Base-by-base conservation (phyloP, 192 early-diverging fungal species). In the Backusella macrospora region DNA sequence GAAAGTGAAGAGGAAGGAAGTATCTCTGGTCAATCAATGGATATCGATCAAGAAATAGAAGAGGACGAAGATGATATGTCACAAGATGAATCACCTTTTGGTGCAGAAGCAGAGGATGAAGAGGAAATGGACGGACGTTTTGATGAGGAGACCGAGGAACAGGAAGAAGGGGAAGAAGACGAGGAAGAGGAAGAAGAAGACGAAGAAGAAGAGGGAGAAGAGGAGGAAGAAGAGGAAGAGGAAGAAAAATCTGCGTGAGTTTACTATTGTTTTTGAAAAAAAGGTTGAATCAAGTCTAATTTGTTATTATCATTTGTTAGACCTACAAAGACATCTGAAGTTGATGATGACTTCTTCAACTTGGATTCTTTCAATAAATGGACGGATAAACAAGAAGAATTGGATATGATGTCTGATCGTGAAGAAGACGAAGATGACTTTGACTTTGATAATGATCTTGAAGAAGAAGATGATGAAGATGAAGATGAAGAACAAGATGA, bases 271-370 rank as follows among this genome's bases (percentile, higher is more conserved):
- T 71, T 73, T 8, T 76, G 77, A 37, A 81, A 78, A 64, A 44
- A 34, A 82, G 79, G 47, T 9, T 5, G 52, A 52, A 21, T 34
- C 29, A 21, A 10, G 26, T 1, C 65, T 64, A 21, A 29, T 7
- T 67, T 65, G 2, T 5, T 23, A 8, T 38, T 40, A n/a, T 44
- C 12, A 9, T 34, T 26, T 52, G 45, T 15, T 76, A 55, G 34
- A n/a, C 63, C 63, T 44, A 70, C 38, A 15, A 84, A 85, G 74
- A 75, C 64, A 3, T 91, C 92, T 29, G 88, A 90, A 62, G 81
- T 99, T 0, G 96, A 97, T 75, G 96, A 99, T 80, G 91, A 96
- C 16, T 98, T 98, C 76, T 99, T 99, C 78, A 93, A 97, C 70
- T 87, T 98, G 86, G 93, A 95, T 38, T 80, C 84, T 73, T 98